Conservation (phyloP, 2,329 filamentous ascomycete species). For the Alternaria rosae region DNA sequence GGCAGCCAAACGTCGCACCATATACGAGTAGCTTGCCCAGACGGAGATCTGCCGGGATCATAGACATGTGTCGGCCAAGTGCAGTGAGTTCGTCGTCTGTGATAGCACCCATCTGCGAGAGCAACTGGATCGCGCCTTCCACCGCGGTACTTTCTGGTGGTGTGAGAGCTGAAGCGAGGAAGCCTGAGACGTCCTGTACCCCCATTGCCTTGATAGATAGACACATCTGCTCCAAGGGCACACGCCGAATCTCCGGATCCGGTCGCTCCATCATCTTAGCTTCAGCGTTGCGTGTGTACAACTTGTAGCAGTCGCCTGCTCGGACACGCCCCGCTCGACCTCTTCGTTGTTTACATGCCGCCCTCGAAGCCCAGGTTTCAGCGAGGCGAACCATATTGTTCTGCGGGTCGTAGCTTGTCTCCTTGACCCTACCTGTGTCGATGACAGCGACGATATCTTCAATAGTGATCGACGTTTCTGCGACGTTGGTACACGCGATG, state of each 20-base stretch:
- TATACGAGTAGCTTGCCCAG: slow-evolving; percentile 96
- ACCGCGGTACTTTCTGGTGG: slow-evolving; percentile 87
- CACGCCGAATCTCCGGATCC: slow-evolving; percentile 91
- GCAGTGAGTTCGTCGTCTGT: slow-evolving; percentile 88
- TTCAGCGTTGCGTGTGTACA: slow-evolving; percentile 89
- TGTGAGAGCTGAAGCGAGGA: slow-evolving; percentile 85
- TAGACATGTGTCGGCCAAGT: slow-evolving; percentile 88
- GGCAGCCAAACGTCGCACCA: slow-evolving; percentile 89
- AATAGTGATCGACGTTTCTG: slow-evolving; percentile 98
- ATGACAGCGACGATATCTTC: slow-evolving; percentile 97
- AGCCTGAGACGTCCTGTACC: slow-evolving; percentile 78
- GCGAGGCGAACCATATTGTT: slow-evolving; percentile 95
- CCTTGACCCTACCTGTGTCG: slow-evolving; percentile 93
- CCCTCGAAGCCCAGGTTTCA: slow-evolving; percentile 93
- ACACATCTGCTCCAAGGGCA: slow-evolving; percentile 92
- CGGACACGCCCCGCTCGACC: slow-evolving; percentile 93
- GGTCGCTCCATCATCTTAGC: slow-evolving; percentile 84
- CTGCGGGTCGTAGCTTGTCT: slow-evolving; percentile 89
- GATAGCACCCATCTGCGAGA: slow-evolving; percentile 86
- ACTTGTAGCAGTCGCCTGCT: slow-evolving; percentile 90
- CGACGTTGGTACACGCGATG: slow-evolving; percentile 94
- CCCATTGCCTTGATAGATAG: slow-evolving; percentile 96
- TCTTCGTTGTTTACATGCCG: slow-evolving; percentile 91
- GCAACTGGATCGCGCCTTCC: slow-evolving; percentile 79
- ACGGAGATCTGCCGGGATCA: slow-evolving; percentile 91